Evolutionary conservation across 2,329 filamentous ascomycete genomes (phyloP), one percentile per base, ranked within the genome.

Genomic region (Epichloe sylvatica): DNA sequence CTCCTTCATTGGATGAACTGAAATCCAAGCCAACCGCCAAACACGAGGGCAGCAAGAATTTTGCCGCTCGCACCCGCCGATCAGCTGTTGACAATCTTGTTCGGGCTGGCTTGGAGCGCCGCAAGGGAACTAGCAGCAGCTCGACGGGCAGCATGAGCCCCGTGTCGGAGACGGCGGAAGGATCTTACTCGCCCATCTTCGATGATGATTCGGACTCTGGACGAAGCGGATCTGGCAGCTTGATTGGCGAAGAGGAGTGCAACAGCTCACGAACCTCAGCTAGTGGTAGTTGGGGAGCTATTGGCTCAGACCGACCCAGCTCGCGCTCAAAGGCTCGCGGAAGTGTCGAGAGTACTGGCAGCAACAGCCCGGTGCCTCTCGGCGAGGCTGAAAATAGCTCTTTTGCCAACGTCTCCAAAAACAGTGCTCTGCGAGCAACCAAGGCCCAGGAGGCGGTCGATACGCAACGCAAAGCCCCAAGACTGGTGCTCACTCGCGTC

Each of bases 41-140:
- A 70, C 80, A 91, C 55, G 91, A 97, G 66, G 92, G 91, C 23
- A 96, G 91, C 80, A 83, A 96, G 79, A 98, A 98, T 72, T 98
- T 98, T 69, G 85, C 86, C 11, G 82, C 89, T 50, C 89, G 92
- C 53, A 90, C 94, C 61, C 88, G 92, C 52, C 88, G 91, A 55
- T 89, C 86, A 59, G 92, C 92, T 25, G 82, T 98, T 42, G 83
- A 90, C 71, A 96, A 89, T 63, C 78, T 98, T 46, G 86, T 96
- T 53, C 86, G 86, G 56, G 91, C 91, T 49, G 90, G 91, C 15
- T 77, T 92, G 54, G 87, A 89, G 62, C 86, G 92, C 52, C 87
- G 91, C 77, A 74, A 84, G 77, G 69, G 83, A 51, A 86, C 84
- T 54, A 75, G 80, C 54, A 75, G 80, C 54, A 83, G 81, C 64